Base-by-base conservation (phyloP, 371 early-diverging fungal species). In the Mucor ambiguus region DNA sequence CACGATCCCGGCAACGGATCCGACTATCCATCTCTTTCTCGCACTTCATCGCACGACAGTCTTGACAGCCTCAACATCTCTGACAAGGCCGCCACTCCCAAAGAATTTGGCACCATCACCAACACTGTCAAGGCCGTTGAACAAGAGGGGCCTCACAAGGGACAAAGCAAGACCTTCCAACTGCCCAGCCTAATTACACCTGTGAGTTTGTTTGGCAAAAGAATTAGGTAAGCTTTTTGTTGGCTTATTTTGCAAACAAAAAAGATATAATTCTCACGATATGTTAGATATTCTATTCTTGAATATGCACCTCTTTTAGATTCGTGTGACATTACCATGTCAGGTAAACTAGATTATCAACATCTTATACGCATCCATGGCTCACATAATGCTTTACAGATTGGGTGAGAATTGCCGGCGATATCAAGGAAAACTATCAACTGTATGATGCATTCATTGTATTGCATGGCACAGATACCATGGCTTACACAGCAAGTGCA, bases 341-440 rank as follows among this genome's bases (percentile, higher is more conserved):
- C 80, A 66, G 87, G 90, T 89, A 83, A 61, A 35, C 12, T 30
- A 52, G 48, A 29, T 29, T 30, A 55, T 55, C 28, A 11, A 8
- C 14, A 41, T 41, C 41, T 41, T 18, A 4, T 30, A 6, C 6
- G 30, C 10, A 41, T 33, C 33, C 18, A 41, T 41, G 16, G 41
- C 37, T 41, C 3, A 41, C 41, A 18, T 11, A 4, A 33, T 33
- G 2, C 41, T 41, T 4, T 16, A 0, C 76, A 69, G 98, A 98
- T 73, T 99, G 99, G 99, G 89, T 93, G 30, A 88, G 95, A 67
- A 95, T 99, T 58, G 97, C 96, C 4, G 89, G 90, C 1, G 98
- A 98, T 75, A 94, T 99, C 67, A 96, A 98, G 75, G 88, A 87
- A 68, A 94, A 95, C 67, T 99, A 99, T 78, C 78, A 92, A 67